phyloP scores from a whole-genome alignment of 23 red algal genomes.

The Cyanidioschyzon merolae region DNA sequence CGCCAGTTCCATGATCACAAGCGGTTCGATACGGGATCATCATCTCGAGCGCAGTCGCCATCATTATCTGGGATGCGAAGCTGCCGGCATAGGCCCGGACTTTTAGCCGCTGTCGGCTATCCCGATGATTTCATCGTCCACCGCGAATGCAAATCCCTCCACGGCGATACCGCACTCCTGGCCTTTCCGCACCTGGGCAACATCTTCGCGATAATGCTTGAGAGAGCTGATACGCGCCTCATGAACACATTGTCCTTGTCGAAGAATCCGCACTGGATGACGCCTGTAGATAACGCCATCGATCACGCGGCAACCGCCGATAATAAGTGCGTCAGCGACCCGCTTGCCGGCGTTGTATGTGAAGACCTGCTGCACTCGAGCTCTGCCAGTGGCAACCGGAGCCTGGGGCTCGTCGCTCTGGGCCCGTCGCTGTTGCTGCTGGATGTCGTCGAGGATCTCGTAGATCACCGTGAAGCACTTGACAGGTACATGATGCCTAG shows the following conservation, averaged over 20 bases:
- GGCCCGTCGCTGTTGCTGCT: constrained; percentile 5
- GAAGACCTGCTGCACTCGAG: constrained; percentile 6
- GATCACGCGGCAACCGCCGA: constrained; percentile 18
- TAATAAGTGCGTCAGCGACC: neutral
- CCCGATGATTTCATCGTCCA: neutral
- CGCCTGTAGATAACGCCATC: neutral
- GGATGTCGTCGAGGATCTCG: constrained; percentile 33
- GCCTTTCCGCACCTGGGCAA: constrained; percentile 37
- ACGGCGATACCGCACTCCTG: constrained; percentile 61
- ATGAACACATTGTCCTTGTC: neutral
- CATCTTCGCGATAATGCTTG: constrained; percentile 46
- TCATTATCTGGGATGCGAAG: too few relatives aligned
- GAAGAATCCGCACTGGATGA: constrained; percentile 24
- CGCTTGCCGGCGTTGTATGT: neutral
- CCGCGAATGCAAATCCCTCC: constrained; percentile 15
- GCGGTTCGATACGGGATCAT: too few relatives aligned
- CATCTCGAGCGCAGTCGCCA: too few relatives aligned
- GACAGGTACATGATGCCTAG: constrained; percentile 7
- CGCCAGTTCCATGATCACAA: too few relatives aligned
- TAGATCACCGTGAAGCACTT: constrained; percentile 52
- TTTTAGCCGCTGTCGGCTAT: neutral
- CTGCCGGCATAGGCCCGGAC: too few relatives aligned
- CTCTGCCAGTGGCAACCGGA: neutral
- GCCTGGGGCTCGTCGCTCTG: constrained; percentile 14
- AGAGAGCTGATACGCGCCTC: constrained; percentile 18